Evolutionary conservation across 148 eudicot genomes (phyloP), one percentile per base, ranked within the genome.

Genomic region (Dianthus caryophyllus): DNA sequence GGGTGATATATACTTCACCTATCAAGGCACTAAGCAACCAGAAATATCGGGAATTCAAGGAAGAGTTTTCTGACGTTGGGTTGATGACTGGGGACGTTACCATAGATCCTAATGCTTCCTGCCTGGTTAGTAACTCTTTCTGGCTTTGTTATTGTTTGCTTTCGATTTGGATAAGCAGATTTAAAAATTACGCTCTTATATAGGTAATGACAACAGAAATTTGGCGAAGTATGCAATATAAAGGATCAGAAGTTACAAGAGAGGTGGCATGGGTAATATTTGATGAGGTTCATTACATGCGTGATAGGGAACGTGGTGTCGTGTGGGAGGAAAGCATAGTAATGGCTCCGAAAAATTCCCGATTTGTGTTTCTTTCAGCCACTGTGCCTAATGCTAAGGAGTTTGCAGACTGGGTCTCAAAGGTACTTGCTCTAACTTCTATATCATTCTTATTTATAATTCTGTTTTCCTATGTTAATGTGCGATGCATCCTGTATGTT

Each of bases 261-360:
- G 99, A 94, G 83, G 99, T 94, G 65, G 99, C 97, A 15, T 94
- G 99, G 99, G 78, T 82, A 73, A 94, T 94, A 69, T 90, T 94
- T 86, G 99, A 94, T 68, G 99, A 94, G 84, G 99, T 94, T 58
- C 99, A 94, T 79, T 94, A 94, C 79, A 94, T 94, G 99, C 95
- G 99, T 77, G 99, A 94, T 75, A 83, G 92, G 70, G 97, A 90
- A 77, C 82, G 99, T 66, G 99, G 99, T 72, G 99, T 94, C 22
- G 99, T 94, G 8, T 90, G 99, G 99, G 99, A 94, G 81, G 99
- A 94, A 76, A 94, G 99, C 72, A 94, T 94, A 75, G 99, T 94
- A 66, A 88, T 94, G 99, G 99, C 99, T 47, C 99, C 99, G 62
- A 94, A 85, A 79, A 94, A 94, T 49, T 86, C 97, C 54, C 83